Evolutionary conservation across 148 eudicot species (phyloP), one percentile per base, ranked within the genome.

Genomic region (Oxyria digyna): DNA sequence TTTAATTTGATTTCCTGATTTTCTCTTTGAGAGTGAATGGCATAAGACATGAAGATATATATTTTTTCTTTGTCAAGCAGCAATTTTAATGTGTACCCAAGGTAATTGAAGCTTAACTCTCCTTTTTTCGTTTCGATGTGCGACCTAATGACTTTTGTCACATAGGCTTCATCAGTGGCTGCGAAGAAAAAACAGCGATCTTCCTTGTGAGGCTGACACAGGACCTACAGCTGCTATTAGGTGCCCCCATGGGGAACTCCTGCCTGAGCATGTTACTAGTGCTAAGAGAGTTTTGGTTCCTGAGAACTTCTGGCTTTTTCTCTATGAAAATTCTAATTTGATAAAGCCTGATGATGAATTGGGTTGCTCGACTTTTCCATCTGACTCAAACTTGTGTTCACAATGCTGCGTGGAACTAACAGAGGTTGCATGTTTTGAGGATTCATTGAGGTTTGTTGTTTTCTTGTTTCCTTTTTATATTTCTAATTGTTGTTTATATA

Each of bases 111-210:
- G 20, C 65, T 59, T 59, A 15, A 23, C 1, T 10, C 32, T 55
- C 35, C 18, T 35, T 12, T 74, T 27, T 12, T 74, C 27, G 38
- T 21, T 52, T 65, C n/a, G 72, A 49, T 69, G 1, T 24, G 29
- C 31, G 40, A 63, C 63, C 69, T 68, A 52, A 20, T 42, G n/a
- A 42, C 27, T 43, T 1, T 35, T 65, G 54, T 45, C 57, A 71
- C 72, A 71, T 75, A 94, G 99, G 99, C 80, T 94, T 75, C 90
- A 85, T 33, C 99, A 88, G 41, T 94, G 99, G 99, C 31, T 88
- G 62, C 87, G 96, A 27, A 81, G 96, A 72, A 88, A 91, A 76
- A 78, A 79, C 68, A 71, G 80, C 20, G 96, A 94, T 65, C 67
- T 82, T 40, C 97, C 97, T 35, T 79, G 82, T 59, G 97, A 94